Base-by-base conservation (phyloP, 352 stramenopile species). In the Pythium chondricola region DNA sequence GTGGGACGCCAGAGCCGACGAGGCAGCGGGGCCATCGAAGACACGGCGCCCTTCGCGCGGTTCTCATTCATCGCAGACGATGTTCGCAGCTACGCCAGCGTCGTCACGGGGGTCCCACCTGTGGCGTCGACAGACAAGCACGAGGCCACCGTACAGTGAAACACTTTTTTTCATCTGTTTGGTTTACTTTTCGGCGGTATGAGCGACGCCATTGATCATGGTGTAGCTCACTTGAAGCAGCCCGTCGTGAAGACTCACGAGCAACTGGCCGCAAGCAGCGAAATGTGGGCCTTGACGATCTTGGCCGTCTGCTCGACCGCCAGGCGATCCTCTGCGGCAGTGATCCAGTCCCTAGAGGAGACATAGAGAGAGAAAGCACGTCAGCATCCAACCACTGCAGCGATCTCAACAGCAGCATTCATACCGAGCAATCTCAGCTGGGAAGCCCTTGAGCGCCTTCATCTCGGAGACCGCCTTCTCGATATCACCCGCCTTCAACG, bases 241-340 rank as follows among this genome's bases (percentile, higher is more conserved):
- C n/a, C n/a, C n/a, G n/a, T n/a, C n/a, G n/a, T n/a, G n/a, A n/a
- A n/a, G n/a, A n/a, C 43, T 40, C 83, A 93, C 18, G 81, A 90
- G 41, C 77, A 86, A 60, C 81, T 93, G n/a, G 76, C 81, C 16
- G 81, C 81, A 25, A 93, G 53, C 37, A 93, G 52, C 25, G 81
- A 77, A 36, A 88, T 74, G 50, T 93, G 81, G 20, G 81, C 79
- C 65, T 93, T 93, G 37, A 93, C 63, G 46, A 90, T 68, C 69
- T 88, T 88, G 32, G 76, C 70, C 2, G 81, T 90, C 58, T 93
- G 81, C 52, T 93, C 81, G 29, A 93, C 71, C 8, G 78, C 73
- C 47, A 93, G 60, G 36, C 81, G 76, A 39, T 74, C 74, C 47
- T 93, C 75, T 1, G 81, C 81, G 33, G 81, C 81, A 42, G 48